Conservation (phyloP, 2,329 filamentous ascomycete species). For the Passalora sequoiae region DNA sequence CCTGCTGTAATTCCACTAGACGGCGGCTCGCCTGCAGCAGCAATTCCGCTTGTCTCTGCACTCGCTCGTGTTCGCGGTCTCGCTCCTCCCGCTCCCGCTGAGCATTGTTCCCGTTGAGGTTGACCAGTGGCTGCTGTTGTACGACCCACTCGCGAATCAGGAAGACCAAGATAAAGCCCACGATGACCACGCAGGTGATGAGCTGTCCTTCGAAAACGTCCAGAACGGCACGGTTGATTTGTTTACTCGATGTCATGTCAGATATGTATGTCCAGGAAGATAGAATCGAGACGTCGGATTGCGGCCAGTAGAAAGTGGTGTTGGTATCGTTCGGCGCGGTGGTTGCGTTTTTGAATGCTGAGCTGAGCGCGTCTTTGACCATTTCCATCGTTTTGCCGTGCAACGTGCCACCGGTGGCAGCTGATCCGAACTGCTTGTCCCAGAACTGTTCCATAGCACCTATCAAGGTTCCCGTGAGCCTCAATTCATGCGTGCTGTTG, state of each 20-base stretch:
- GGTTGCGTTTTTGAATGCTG: slow-evolving; percentile 10
- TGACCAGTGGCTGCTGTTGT: slow-evolving; percentile 90
- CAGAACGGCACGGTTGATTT: slow-evolving; percentile 72
- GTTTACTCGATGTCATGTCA: slow-evolving; percentile 62
- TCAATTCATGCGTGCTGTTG: background rate
- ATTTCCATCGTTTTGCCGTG: slow-evolving; percentile 8
- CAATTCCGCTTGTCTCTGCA: slow-evolving; percentile 26
- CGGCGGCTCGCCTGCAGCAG: slow-evolving; percentile 26
- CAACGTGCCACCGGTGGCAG: background rate
- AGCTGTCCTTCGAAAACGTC: slow-evolving; percentile 87
- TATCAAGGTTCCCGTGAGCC: background rate
- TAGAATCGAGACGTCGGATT: slow-evolving; percentile 27
- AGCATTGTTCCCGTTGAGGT: slow-evolving; percentile 38
- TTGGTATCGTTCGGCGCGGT: slow-evolving; percentile 5
- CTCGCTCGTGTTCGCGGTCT: slow-evolving; percentile 24
- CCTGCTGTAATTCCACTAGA: slow-evolving; percentile 24
- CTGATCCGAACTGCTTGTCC: slow-evolving; percentile 12
- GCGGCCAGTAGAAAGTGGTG: slow-evolving; percentile 13
- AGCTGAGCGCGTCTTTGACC: slow-evolving; percentile 7
- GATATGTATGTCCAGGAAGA: slow-evolving; percentile 44
- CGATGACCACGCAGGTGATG: slow-evolving; percentile 84
- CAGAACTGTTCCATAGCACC: slow-evolving; percentile 12
- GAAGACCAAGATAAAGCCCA: slow-evolving; percentile 95
- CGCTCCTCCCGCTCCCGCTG: slow-evolving; percentile 28
- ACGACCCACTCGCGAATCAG: slow-evolving; percentile 96